A percentile compares a stretch with the other conserved stretches of the same genome.
These are phyloP conservation scores for Beauveria medogensis DNA, from an alignment of 2,329 filamentous ascomycete species.

Conservation along the genomic window DNA sequence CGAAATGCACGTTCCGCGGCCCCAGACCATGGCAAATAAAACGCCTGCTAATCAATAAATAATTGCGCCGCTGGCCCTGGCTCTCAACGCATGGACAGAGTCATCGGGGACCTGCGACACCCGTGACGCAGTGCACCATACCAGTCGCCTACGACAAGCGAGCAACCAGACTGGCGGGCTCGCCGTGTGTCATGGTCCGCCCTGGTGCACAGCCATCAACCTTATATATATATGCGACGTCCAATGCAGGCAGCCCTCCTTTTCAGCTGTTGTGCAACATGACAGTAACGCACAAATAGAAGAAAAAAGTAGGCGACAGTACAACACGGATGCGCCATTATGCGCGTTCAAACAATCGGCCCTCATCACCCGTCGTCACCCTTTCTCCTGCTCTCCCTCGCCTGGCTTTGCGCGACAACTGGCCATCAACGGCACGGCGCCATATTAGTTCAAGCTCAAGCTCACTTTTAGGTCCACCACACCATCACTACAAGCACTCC, in stretches of 20 bases:
- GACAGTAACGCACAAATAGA: background rate
- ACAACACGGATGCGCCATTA: background rate
- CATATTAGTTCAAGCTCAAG: constrained; percentile 6
- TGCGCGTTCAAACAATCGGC: background rate
- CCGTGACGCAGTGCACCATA: constrained; percentile 1
- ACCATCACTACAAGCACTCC: constrained; percentile 1
- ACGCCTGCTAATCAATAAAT: background rate
- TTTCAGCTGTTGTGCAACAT: background rate
- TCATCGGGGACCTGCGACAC: background rate
- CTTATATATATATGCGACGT: background rate
- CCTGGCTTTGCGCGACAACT: background rate
- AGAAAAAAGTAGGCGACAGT: background rate
- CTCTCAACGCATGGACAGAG: background rate
- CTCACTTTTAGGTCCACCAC: constrained; percentile 9
- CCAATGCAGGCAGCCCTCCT: background rate
- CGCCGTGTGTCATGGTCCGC: background rate
- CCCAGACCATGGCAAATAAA: background rate
- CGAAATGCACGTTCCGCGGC: background rate
- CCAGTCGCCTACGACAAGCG: background rate
- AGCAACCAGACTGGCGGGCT: background rate
- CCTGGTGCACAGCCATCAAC: background rate
- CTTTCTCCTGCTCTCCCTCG: background rate
- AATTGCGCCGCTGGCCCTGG: background rate
- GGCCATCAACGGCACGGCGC: background rate
- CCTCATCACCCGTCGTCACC: background rate